Evolutionary conservation across 495 filamentous ascomycete genomes (phyloP).

Genomic region (Neurospora pannonica): DNA sequence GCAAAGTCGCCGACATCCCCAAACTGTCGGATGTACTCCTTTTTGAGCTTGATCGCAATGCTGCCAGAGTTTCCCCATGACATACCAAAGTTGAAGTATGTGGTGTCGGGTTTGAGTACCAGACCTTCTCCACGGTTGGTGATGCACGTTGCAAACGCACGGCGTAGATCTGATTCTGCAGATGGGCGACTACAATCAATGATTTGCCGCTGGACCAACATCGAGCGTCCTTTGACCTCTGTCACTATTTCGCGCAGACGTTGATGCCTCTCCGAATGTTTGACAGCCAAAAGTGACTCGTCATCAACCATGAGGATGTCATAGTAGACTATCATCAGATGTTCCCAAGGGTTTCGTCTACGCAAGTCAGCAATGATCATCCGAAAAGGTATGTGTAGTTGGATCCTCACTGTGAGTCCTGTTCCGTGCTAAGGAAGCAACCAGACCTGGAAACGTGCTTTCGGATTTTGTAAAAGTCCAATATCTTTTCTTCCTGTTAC

Average conservation of each 20-base stretch:
- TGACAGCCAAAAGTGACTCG: constrained; percentile 48
- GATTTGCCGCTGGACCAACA: constrained; percentile 49
- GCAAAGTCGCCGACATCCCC: constrained; percentile 79
- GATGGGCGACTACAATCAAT: constrained; percentile 50
- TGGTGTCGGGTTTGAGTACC: constrained; percentile 71
- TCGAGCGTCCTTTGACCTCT: constrained; percentile 47
- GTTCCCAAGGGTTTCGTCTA: constrained; percentile 57
- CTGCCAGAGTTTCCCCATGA: constrained; percentile 26
- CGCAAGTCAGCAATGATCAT: not conserved
- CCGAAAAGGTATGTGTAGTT: not conserved
- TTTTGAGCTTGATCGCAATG: constrained; percentile 77
- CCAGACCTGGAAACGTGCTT: constrained; percentile 72
- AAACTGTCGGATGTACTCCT: constrained; percentile 73
- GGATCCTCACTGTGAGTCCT: constrained; percentile 56
- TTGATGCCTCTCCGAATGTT: constrained; percentile 51
- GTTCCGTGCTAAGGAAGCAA: constrained; percentile 51
- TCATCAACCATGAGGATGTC: constrained; percentile 68
- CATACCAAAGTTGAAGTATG: constrained; percentile 56
- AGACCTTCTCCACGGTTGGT: constrained; percentile 61
- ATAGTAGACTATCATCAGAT: constrained; percentile 78
- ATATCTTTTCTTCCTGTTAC: constrained; percentile 44
- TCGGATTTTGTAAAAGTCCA: constrained; percentile 70
- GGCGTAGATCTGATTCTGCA: constrained; percentile 40
- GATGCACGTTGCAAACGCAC: constrained; percentile 57
- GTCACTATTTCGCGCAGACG: constrained; percentile 50